Percentiles rank a stretch among this genome's conserved stretches.
These are phyloP conservation scores for Eutrema salsugineum DNA, from an alignment of 441 rosid species.

Conservation along the genomic window DNA sequence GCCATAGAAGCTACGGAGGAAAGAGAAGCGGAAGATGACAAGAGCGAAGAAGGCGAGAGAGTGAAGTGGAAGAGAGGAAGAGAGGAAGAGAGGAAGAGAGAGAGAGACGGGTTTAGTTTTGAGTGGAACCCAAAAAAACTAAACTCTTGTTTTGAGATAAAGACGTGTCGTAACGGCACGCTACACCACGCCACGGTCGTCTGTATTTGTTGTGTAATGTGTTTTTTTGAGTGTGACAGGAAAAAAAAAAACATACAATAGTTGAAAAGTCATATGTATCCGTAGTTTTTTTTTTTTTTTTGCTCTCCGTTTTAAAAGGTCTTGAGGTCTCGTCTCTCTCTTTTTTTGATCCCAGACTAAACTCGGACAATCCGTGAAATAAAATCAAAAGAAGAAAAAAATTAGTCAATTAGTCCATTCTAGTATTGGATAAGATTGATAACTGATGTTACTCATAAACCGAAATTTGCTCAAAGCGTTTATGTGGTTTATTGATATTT, in stretches of 20 bases:
- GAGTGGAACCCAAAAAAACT: slow-evolving; percentile 14
- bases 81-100: neutral
- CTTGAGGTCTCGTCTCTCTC: too few species aligned
- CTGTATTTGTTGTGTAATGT: slow-evolving; percentile 1
- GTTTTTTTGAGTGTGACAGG: neutral
- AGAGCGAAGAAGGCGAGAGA: slow-evolving; percentile 5
- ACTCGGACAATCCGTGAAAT: too few species aligned
- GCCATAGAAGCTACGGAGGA: slow-evolving; percentile 21
- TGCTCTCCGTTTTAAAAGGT: too few species aligned
- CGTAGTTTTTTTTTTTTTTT: too few species aligned
- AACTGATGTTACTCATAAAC: too few species aligned
- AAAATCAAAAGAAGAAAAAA: too few species aligned
- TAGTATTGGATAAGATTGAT: too few species aligned
- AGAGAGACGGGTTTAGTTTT: neutral
- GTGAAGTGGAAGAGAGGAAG: neutral
- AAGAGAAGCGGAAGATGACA: neutral
- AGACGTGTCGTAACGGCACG: slow-evolving; percentile 17
- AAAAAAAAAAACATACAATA: neutral
- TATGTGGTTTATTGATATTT: too few species aligned
- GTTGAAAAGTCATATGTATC: neutral
- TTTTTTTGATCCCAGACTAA: too few species aligned
- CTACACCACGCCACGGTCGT: slow-evolving; percentile 5
- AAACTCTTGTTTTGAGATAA: neutral
- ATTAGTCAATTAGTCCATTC: too few species aligned
- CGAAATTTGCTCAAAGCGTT: too few species aligned